phyloP scores from a whole-genome alignment of 139 green algal genomes.

The Chlorella sorokiniana region DNA sequence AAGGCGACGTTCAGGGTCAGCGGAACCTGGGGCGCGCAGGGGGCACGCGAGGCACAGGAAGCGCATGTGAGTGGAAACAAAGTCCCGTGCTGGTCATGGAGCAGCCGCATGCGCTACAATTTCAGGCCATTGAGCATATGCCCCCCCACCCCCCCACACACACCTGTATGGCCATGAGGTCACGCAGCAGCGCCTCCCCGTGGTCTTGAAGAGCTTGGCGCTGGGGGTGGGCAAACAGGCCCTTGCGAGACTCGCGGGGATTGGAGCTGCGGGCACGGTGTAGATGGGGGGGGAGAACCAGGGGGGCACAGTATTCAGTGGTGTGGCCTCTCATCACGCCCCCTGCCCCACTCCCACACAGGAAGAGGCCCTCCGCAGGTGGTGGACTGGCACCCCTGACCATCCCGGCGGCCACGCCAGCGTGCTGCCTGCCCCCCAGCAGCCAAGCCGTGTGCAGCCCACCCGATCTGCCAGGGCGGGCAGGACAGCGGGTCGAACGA shows the following conservation, averaged over 20 bases:
- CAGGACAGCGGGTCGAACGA: constrained; percentile 72
- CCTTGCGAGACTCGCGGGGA: not conserved
- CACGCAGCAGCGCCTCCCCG: constrained; percentile 51
- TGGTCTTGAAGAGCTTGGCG: constrained; percentile 39
- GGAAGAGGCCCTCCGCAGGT: too few relatives aligned
- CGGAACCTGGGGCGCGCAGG: constrained; percentile 3
- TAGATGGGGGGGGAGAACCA: not conserved
- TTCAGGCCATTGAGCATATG: too few relatives aligned
- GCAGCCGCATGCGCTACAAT: too few relatives aligned
- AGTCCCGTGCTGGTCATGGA: too few relatives aligned
- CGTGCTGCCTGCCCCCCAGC: not conserved
- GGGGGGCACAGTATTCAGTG: not conserved
- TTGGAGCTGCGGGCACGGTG: not conserved
- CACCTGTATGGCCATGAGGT: constrained; percentile 77
- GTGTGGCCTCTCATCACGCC: not conserved
- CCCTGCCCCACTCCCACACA: too few relatives aligned
- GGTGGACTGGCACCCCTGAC: too few relatives aligned
- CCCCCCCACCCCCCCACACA: not conserved
- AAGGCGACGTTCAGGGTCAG: constrained; percentile 81
- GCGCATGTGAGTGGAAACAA: too few relatives aligned
- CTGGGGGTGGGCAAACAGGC: constrained; percentile 68
- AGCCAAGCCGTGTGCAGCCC: not conserved
- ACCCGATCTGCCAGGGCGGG: constrained; percentile 67
- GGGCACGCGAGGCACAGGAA: too few relatives aligned
- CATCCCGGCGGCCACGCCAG: too few relatives aligned